Percentiles rank a stretch among this genome's conserved stretches.
Evolutionary conservation across 345 rosid species (phyloP).

Genomic region (Eucalyptus marginata): DNA sequence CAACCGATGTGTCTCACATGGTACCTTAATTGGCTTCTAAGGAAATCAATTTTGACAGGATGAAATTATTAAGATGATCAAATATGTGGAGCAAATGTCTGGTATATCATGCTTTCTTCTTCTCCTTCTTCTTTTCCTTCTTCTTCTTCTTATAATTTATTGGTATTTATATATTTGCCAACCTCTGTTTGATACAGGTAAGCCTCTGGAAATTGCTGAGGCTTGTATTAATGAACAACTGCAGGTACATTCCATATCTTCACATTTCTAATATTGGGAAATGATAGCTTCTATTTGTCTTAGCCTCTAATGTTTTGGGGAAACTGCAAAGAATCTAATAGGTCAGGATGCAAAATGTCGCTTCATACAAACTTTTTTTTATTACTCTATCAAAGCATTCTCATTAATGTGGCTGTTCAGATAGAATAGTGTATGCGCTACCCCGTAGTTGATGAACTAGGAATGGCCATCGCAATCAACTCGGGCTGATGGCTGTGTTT

Average conservation of each 20-base stretch:
- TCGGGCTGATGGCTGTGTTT: not conserved
- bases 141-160: not conserved
- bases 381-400: not conserved
- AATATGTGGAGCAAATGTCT: conserved; percentile 61
- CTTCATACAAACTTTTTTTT: not conserved
- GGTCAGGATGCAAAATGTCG: not conserved
- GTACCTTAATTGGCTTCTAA: not conserved
- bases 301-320: not conserved
- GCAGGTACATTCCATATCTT: conserved; percentile 28
- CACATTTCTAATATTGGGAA: not conserved
- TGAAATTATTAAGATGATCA: conserved; percentile 78
- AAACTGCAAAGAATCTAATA: not conserved
- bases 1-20: not conserved
- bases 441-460: not conserved
- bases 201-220: conserved; percentile 48
- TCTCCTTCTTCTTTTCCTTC: not conserved
- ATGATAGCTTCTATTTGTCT: not conserved
- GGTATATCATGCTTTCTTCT: conserved; percentile 30
- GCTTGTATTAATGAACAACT: conserved; percentile 33
- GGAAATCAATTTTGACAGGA: conserved; percentile 46
- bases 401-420: not conserved
- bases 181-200: conserved; percentile 31
- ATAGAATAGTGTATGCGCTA: not conserved
- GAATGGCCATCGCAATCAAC: not conserved
- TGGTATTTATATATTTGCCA: not conserved